These are phyloP conservation scores for Saccharomycopsis fodiens DNA, from an alignment of 805 yeast genomes.

Conservation along the genomic window DNA sequence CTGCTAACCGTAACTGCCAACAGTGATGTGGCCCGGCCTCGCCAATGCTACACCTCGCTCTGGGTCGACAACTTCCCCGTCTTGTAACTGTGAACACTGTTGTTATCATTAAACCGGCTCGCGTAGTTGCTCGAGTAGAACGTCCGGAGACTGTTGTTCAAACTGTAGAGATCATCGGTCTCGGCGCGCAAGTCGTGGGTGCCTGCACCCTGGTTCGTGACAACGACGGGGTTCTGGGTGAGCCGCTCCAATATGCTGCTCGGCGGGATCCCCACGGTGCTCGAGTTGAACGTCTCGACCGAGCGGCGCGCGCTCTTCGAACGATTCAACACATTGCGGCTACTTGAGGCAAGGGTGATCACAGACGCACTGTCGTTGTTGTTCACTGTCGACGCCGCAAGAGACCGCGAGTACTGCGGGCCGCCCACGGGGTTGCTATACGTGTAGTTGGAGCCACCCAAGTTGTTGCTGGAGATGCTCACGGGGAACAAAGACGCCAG, in stretches of 20 bases:
- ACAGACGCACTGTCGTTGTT: conserved; percentile 19
- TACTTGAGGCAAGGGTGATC: conserved; percentile 19
- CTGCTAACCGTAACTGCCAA: too few relatives aligned
- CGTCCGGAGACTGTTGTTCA: conserved; percentile 15
- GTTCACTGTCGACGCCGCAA: conserved; percentile 13
- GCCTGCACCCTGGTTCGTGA: background rate
- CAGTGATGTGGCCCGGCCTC: too few relatives aligned
- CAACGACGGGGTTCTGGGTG: background rate
- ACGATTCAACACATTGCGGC: conserved; percentile 17
- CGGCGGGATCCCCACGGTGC: conserved; percentile 21
- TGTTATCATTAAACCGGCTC: conserved; percentile 9
- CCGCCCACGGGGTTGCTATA: conserved; percentile 4
- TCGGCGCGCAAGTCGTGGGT: background rate
- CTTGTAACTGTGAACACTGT: conserved; percentile 13
- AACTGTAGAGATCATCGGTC: conserved; percentile 17
- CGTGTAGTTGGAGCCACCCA: background rate
- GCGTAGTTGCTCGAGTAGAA: conserved; percentile 6
- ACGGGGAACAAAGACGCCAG: conserved; percentile 5
- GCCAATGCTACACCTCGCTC: background rate
- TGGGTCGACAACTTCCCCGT: conserved; percentile 12
- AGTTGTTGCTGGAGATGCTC: conserved; percentile 3
- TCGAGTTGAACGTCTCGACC: conserved; percentile 20
- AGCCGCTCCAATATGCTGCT: conserved; percentile 20
- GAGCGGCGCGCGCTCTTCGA: conserved; percentile 20
- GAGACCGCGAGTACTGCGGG: conserved; percentile 9